Base-by-base conservation (phyloP, 2,329 filamentous ascomycete species). In the Aureobasidium leucospermi region DNA sequence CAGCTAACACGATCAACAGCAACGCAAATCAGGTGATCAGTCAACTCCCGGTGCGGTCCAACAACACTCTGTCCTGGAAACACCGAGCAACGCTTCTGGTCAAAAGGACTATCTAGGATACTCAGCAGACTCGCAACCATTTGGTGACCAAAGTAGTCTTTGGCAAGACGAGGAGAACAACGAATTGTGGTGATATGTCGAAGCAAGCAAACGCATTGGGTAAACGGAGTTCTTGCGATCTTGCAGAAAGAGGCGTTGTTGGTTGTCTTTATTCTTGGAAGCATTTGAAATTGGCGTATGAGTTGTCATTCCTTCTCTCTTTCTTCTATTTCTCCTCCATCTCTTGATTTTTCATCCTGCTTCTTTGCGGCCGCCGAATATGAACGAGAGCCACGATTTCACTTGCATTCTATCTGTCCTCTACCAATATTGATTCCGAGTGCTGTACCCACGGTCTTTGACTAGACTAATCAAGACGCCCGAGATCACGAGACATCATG, bases 31-130 rank as follows among this genome's bases (percentile, higher is more conserved):
- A 42, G 52, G 28, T 23, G 41, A 28, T 19, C 34, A 47, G 9
- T 13, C 48, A 13, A 38, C 39, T 23, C 23, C 36, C 15, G 56
- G 46, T 16, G 45, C 47, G 31, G 57, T 45, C 31, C 38, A 38
- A 16, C 29, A 29, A 13, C 57, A 41, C 28, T 13, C 29, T 6
- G 6, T 13, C 10, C 36, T 13, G 8, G 49, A 32, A 16, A 45
- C 28, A 29, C 31, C 52, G 2, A 58, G 32, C 34, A 48, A 36
- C 28, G 42, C 59, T 11, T 46, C 52, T 42, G 58, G 58, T 15
- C 60, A 61, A 51, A 58, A 47, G 55, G 69, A 71, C 43, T 72
- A 72, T 62, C 58, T 72, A 52, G 70, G 70, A 13, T 69, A 71
- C 56, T 64, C 65, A 13, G 67, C 68, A 51, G 65, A 67, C 46